phyloP scores from a whole-genome alignment of 768 basidiomycete genomes.

The Leccinum boreale region DNA sequence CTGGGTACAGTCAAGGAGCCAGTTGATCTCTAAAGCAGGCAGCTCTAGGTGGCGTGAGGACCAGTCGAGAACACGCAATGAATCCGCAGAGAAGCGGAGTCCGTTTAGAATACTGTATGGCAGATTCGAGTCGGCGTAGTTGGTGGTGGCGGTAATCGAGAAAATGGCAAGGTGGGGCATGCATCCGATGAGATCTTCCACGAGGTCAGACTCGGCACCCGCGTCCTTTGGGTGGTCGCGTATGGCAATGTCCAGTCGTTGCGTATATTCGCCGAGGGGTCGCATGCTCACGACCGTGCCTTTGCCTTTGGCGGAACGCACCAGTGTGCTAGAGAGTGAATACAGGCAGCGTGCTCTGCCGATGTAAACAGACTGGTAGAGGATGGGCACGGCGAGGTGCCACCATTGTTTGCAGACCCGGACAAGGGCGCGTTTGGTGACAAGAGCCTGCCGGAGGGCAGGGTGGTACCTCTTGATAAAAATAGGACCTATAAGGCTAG shows the following conservation, averaged over 20 bases:
- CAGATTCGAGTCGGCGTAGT: not conserved
- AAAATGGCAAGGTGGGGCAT: not conserved
- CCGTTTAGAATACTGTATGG: not conserved
- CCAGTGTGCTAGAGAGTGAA: not conserved
- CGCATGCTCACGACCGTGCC: not conserved
- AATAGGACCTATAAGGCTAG: not conserved
- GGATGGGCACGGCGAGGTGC: not conserved
- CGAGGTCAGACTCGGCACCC: not conserved
- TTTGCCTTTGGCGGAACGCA: not conserved
- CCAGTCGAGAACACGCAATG: not conserved
- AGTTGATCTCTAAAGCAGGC: not conserved
- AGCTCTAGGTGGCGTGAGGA: not conserved
- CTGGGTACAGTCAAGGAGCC: not conserved
- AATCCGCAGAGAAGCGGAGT: not conserved
- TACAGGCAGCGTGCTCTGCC: not conserved
- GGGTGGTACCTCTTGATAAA: not conserved
- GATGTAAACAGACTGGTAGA: not conserved
- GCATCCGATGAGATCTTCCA: not conserved
- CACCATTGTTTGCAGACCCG: not conserved
- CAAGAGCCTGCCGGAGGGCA: not conserved
- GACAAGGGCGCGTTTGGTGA: not conserved
- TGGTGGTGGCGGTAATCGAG: not conserved
- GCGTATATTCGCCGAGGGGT: not conserved
- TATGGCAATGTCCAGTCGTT: not conserved
- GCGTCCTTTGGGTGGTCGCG: not conserved